These are phyloP conservation scores for Cordyceps javanica DNA, from an alignment of 2,329 filamentous ascomycete genomes.

Conservation along the genomic window DNA sequence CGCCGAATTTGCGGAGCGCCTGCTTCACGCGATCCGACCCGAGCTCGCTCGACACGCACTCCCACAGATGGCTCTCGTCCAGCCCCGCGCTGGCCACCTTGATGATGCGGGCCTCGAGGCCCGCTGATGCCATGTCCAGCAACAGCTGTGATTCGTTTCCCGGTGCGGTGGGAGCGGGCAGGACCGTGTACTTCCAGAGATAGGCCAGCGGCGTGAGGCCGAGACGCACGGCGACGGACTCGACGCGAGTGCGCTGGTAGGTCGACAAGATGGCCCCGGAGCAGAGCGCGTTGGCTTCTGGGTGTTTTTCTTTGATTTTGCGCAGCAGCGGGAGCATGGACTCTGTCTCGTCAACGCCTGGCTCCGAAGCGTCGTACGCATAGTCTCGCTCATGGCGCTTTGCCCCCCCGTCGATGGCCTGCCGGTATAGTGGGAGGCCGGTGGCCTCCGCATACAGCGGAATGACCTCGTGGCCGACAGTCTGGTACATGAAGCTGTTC, in stretches of 20 bases:
- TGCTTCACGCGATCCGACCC: conserved; percentile 42
- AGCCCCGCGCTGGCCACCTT: conserved; percentile 91
- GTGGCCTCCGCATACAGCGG: conserved; percentile 78
- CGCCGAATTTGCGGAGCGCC: conserved; percentile 62
- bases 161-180: conserved; percentile 45
- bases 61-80: conserved; percentile 74
- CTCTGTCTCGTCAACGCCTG: conserved; percentile 74
- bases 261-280: conserved; percentile 91
- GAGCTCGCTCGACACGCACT: conserved; percentile 58
- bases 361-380: conserved; percentile 22
- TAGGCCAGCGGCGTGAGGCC: conserved; percentile 77
- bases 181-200: conserved; percentile 82
- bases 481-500: conserved; percentile 99
- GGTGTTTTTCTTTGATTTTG: conserved; percentile 61
- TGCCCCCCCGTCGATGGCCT: conserved; percentile 65
- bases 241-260: conserved; percentile 93
- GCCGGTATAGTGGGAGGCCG: conserved; percentile 75
- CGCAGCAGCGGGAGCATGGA: conserved; percentile 70
- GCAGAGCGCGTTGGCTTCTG: conserved; percentile 77
- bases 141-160: conserved; percentile 54
- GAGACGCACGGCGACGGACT: conserved; percentile 82
- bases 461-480: conserved; percentile 81
- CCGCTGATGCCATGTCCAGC: conserved; percentile 70
- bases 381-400: conserved; percentile 71
- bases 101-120: conserved; percentile 83